Evolutionary conservation across 2,329 filamentous ascomycete genomes (phyloP).

Genomic region (Byssoonygena ceratinophila): DNA sequence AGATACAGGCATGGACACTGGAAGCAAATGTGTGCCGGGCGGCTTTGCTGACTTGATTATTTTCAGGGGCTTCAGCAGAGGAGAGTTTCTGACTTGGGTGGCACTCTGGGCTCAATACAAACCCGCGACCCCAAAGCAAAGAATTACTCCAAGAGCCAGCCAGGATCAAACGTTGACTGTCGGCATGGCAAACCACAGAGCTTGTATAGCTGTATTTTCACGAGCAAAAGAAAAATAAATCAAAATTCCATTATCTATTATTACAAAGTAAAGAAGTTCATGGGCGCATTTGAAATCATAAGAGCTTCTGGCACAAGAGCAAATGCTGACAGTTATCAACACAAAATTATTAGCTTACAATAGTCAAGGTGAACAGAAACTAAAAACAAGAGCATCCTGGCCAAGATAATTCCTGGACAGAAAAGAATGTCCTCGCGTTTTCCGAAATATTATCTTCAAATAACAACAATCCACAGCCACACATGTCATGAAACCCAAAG

Average conservation of each 20-base stretch:
- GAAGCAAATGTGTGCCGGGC: not conserved
- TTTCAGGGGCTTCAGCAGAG: not conserved
- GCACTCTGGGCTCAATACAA: not conserved
- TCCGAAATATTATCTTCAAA: not conserved
- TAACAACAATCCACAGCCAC: not conserved
- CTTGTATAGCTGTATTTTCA: too few species aligned
- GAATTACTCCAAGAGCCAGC: not conserved
- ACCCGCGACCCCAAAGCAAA: not conserved
- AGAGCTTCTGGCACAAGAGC: not conserved
- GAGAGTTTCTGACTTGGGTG: too few species aligned
- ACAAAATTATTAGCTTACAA: not conserved
- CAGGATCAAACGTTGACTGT: not conserved
- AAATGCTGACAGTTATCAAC: not conserved
- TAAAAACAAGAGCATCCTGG: not conserved
- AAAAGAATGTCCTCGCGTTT: not conserved
- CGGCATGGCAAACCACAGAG: too few species aligned
- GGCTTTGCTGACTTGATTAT: not conserved
- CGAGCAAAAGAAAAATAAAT: too few species aligned
- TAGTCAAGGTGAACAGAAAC: not conserved
- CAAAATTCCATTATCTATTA: too few species aligned
- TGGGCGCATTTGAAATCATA: not conserved
- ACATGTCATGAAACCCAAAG: not conserved
- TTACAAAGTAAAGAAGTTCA: not conserved
- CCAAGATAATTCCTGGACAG: not conserved
- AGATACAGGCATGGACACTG: slow-evolving; percentile 25